These are phyloP conservation scores for Antarctomyces pellizariae DNA, from an alignment of 495 filamentous ascomycete species.

Conservation along the genomic window DNA sequence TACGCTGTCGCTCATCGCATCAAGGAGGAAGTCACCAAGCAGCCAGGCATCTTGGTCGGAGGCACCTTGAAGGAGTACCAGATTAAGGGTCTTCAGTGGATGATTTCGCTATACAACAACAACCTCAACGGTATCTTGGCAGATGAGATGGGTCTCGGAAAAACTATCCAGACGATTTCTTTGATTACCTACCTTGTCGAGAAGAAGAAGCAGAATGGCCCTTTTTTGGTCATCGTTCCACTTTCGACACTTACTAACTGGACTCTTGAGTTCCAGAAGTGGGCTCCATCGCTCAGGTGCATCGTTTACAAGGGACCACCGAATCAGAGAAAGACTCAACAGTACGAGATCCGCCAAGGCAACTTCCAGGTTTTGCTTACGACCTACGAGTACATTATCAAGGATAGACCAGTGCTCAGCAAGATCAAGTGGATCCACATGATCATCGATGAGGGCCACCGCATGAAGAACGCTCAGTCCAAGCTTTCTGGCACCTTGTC, in stretches of 20 bases:
- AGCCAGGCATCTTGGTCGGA: slow-evolving; percentile 70
- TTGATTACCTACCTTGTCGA: slow-evolving; percentile 93
- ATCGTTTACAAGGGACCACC: slow-evolving; percentile 96
- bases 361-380: slow-evolving; percentile 91
- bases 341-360: slow-evolving; percentile 81
- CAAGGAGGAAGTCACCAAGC: slow-evolving; percentile 66
- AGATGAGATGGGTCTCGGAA: slow-evolving; percentile 98
- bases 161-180: slow-evolving; percentile 98
- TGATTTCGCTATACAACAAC: slow-evolving; percentile 98
- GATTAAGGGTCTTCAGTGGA: slow-evolving; percentile 95
- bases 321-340: slow-evolving; percentile 66
- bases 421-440: slow-evolving; percentile 99
- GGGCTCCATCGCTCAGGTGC: slow-evolving; percentile 67
- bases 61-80: slow-evolving; percentile 94
- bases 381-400: slow-evolving; percentile 99
- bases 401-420: slow-evolving; percentile 77
- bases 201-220: slow-evolving; percentile 77
- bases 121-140: slow-evolving; percentile 96
- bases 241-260: slow-evolving; percentile 94
- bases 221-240: slow-evolving; percentile 90
- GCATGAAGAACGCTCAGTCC: slow-evolving; percentile 97
- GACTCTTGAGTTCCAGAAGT: slow-evolving; percentile 97
- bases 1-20: slow-evolving; percentile 93
- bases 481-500: slow-evolving; percentile 90
- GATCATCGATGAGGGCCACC: slow-evolving; percentile 98